Percentiles rank a stretch among this genome's conserved stretches.
phyloP scores from a whole-genome alignment of 2,329 filamentous ascomycete species.

The Neonectria neomacrospora region DNA sequence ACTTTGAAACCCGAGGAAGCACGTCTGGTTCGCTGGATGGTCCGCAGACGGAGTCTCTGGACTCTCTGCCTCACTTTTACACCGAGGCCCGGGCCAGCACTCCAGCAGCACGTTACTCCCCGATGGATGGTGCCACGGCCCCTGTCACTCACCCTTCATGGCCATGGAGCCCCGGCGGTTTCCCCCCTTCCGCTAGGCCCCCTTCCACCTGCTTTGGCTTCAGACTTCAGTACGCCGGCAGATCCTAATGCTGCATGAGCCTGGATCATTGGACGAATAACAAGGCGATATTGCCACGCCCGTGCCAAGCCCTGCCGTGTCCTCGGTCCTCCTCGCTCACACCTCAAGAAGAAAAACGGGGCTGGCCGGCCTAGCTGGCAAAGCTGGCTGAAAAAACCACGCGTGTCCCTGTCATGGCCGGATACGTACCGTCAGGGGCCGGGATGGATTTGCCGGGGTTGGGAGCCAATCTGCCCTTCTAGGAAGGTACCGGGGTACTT shows the following conservation, averaged over 20 bases:
- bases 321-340: conserved; percentile 21
- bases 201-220: conserved; percentile 28
- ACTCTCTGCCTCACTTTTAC: no score
- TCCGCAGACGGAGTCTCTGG: background rate
- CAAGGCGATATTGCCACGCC: conserved; percentile 41
- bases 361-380: conserved; percentile 5
- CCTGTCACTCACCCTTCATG: conserved; percentile 31
- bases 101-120: conserved; percentile 25
- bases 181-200: conserved; percentile 25
- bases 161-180: conserved; percentile 19
- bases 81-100: background rate
- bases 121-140: conserved; percentile 38
- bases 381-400: conserved; percentile 38
- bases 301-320: conserved; percentile 34
- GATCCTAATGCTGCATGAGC: conserved; percentile 34
- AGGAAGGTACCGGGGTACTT: background rate
- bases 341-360: conserved; percentile 28
- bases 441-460: conserved; percentile 2
- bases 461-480: background rate
- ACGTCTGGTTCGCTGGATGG: conserved; percentile 8
- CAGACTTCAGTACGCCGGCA: conserved; percentile 32
- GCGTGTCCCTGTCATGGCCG: conserved; percentile 28
- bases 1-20: background rate
- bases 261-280: conserved; percentile 18
- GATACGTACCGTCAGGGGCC: conserved; percentile 9